Evolutionary conservation across 169 alveolate species (phyloP).

Genomic region (Eimeria nieschulzi): DNA sequence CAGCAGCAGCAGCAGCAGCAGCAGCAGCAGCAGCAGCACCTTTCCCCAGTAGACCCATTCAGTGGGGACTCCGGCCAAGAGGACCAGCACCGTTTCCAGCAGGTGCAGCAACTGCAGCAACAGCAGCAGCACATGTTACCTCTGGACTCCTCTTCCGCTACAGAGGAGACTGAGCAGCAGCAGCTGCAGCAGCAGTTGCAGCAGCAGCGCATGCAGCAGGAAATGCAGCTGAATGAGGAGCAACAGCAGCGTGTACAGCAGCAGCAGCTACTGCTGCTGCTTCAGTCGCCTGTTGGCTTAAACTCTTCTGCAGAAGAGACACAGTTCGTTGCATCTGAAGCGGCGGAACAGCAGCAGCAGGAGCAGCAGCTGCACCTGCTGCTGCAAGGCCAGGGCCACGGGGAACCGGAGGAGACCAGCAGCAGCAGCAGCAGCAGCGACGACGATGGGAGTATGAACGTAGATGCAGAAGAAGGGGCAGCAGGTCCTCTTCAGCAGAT

Average conservation of each 20-base stretch:
- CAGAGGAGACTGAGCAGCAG: background rate
- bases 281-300: too few species aligned
- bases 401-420: background rate
- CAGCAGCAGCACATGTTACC: too few species aligned
- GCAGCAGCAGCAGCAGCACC: conserved; percentile 39
- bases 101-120: too few species aligned
- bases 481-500: conserved; percentile 17
- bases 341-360: conserved; percentile 9
- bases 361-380: conserved; percentile 7
- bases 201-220: conserved; percentile 14
- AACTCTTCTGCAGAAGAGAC: background rate
- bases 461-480: conserved; percentile 31
- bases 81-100: too few species aligned
- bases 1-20: conserved; percentile 8
- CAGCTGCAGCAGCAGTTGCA: conserved; percentile 11
- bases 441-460: conserved; percentile 15
- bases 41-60: background rate
- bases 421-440: conserved; percentile 22
- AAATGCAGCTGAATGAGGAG: background rate
- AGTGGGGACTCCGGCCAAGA: too few species aligned
- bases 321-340: background rate
- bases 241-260: conserved; percentile 7
- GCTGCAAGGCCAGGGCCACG: background rate
- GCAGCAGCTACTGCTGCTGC: conserved; percentile 30
- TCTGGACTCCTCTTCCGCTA: background rate